These are phyloP conservation scores for Nymphaea thermarum DNA, from an alignment of 164 flowering plant species.

Conservation along the genomic window DNA sequence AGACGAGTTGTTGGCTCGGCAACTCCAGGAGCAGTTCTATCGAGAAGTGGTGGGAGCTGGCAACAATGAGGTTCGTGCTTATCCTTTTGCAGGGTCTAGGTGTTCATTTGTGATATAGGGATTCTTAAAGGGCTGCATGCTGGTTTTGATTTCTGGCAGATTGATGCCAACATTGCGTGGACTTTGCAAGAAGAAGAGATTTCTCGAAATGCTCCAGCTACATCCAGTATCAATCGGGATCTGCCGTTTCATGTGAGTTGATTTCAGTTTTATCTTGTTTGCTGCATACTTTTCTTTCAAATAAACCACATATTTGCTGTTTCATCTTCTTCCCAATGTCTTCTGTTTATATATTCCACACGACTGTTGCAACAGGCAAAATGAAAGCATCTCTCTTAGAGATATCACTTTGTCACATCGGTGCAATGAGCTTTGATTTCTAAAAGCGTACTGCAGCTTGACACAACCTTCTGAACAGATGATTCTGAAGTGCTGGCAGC, in stretches of 20 bases:
- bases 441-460: too few species aligned
- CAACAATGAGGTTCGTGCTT: slow-evolving; percentile 32
- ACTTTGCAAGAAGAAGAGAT: slow-evolving; percentile 48
- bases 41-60: slow-evolving; percentile 34
- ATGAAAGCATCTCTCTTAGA: too few species aligned
- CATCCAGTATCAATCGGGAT: slow-evolving; percentile 11
- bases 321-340: too few species aligned
- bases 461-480: too few species aligned
- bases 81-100: not conserved
- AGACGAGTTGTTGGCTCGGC: slow-evolving; percentile 81
- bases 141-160: not conserved
- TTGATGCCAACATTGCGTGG: slow-evolving; percentile 53
- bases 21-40: slow-evolving; percentile 85
- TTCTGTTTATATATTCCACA: too few species aligned
- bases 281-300: too few species aligned
- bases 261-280: not conserved
- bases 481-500: too few species aligned
- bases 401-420: too few species aligned
- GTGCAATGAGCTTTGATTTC: too few species aligned
- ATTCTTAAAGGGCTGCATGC: not conserved
- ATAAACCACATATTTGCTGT: too few species aligned
- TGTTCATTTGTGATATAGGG: slow-evolving; percentile 1
- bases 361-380: too few species aligned
- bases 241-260: slow-evolving; percentile 30
- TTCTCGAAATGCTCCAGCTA: slow-evolving; percentile 13